Conservation (phyloP, 2,329 filamentous ascomycete genomes). For the Onygenales sp. region DNA sequence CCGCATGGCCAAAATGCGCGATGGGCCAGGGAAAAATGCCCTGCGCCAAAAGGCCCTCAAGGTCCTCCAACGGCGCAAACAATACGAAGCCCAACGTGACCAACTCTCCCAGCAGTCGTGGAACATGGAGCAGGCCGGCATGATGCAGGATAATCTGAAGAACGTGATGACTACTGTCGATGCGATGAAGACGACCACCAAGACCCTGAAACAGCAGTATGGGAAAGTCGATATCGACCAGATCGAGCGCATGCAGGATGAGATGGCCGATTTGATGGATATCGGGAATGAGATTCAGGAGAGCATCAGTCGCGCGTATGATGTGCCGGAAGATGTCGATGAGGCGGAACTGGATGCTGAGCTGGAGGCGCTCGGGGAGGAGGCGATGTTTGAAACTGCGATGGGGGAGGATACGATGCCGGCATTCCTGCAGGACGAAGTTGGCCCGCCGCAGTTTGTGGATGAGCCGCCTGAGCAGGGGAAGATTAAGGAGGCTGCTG, state of each 20-base stretch:
- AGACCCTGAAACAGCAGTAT: slow-evolving; percentile 85
- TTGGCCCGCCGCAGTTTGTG: slow-evolving; percentile 73
- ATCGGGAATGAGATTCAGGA: slow-evolving; percentile 98
- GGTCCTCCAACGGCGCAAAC: slow-evolving; percentile 83
- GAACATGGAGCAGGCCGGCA: slow-evolving; percentile 98
- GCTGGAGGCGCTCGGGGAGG: slow-evolving; percentile 84
- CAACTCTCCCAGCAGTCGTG: slow-evolving; percentile 90
- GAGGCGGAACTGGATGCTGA: slow-evolving; percentile 95
- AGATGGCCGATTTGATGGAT: slow-evolving; percentile 97
- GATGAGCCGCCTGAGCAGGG: slow-evolving; percentile 72
- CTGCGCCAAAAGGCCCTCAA: slow-evolving; percentile 93
- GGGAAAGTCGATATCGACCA: slow-evolving; percentile 96
- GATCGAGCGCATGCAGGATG: slow-evolving; percentile 95
- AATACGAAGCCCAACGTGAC: slow-evolving; percentile 88
- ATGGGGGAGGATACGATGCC: slow-evolving; percentile 58
- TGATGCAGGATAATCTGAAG: slow-evolving; percentile 98
- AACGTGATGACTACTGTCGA: slow-evolving; percentile 98
- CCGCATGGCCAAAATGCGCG: slow-evolving; percentile 85
- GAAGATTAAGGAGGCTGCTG: slow-evolving; percentile 74
- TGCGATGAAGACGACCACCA: slow-evolving; percentile 93
- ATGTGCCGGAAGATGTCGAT: slow-evolving; percentile 93
- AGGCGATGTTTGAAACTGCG: slow-evolving; percentile 74
- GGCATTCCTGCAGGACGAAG: slow-evolving; percentile 81
- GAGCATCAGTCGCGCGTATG: slow-evolving; percentile 80
- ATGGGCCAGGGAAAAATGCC: slow-evolving; percentile 85